Base-by-base conservation (phyloP, 768 basidiomycete species). In the Epithele typhae region DNA sequence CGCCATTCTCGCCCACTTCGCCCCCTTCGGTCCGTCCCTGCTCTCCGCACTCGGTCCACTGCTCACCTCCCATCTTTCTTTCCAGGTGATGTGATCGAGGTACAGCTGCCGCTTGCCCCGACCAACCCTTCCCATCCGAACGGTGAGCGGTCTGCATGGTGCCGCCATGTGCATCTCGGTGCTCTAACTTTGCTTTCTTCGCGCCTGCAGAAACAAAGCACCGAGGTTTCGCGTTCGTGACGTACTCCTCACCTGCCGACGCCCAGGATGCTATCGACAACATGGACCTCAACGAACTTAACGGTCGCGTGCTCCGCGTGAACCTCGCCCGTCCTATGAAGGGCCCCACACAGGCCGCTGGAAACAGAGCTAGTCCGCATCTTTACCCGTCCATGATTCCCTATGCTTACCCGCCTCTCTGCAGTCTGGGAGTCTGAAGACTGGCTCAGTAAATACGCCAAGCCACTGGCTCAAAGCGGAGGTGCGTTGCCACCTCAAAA, bases 191-290 rank as follows among this genome's bases (percentile, higher is more conserved):
- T 32, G 35, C 35, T 17, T 8, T 17, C 14, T 30, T 30, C 27
- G 27, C 27, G 8, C 17, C 18, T 25, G 10, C 48, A 87, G 87
- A 86, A 51, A 67, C 68, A n/a, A 91, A 87, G 68, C 90, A 92
- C 64, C 82, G 92, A 37, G 95, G 94, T 9, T 97, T 93, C 68
- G 95, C 85, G 8, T 97, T 97, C 62, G 79, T 97, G 39, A 93
- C 92, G 1, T 98, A 80, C 63, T 68, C 81, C 10, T 85, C 84
- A 6, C 62, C 87, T 8, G 76, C 78, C 19, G 92, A 95, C 65
- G 93, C 95, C 4, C 87, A 90, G 61, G 94, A 97, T 63, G 95
- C 95, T 23, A 95, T 97, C 51, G 95, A 98, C 73, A 98, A 98
- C 69, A 97, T 93, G 90, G 93, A 98, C 66, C 71, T 94, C 67